phyloP scores from a whole-genome alignment of 2,329 filamentous ascomycete genomes.

The Plenodomus tracheiphilus region DNA sequence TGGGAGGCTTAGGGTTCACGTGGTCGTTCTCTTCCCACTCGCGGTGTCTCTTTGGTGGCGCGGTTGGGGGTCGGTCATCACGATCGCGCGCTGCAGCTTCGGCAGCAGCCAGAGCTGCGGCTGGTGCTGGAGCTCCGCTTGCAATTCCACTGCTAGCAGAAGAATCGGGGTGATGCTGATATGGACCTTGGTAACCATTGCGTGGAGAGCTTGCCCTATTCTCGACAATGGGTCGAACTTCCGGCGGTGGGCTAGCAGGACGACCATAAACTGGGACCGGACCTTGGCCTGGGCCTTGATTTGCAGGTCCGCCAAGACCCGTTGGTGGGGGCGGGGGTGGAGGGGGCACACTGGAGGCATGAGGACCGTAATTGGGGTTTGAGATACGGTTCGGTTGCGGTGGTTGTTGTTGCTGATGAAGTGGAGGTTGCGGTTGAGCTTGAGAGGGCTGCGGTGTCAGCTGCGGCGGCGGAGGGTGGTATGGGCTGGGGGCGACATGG shows the following conservation, averaged over 20 bases:
- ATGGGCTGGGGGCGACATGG: constrained; percentile 57
- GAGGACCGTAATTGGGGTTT: constrained; percentile 53
- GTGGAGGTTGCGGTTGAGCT: constrained; percentile 47
- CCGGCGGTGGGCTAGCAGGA: constrained; percentile 77
- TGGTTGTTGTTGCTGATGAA: constrained; percentile 30
- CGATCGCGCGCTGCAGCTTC: constrained; percentile 67
- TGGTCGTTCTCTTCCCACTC: constrained; percentile 87
- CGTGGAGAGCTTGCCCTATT: constrained; percentile 90
- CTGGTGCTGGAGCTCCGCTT: constrained; percentile 67
- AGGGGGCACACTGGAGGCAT: constrained; percentile 53
- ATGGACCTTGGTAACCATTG: constrained; percentile 81
- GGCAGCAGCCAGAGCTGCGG: constrained; percentile 67
- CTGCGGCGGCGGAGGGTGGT: constrained; percentile 49
- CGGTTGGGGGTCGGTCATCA: constrained; percentile 77
- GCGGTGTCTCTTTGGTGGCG: constrained; percentile 74
- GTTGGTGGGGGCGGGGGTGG: constrained; percentile 63
- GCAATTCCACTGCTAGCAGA: constrained; percentile 63
- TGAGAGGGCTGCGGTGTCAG: constrained; percentile 58
- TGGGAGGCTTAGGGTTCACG: constrained; percentile 73
- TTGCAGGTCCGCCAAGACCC: constrained; percentile 53
- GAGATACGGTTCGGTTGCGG: constrained; percentile 51
- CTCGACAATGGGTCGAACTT: constrained; percentile 80
- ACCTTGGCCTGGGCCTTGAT: constrained; percentile 51
- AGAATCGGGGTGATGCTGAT: constrained; percentile 72
- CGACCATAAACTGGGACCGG: constrained; percentile 69